These are phyloP conservation scores for Lepidium sativum DNA, from an alignment of 345 rosid genomes.

Conservation along the genomic window DNA sequence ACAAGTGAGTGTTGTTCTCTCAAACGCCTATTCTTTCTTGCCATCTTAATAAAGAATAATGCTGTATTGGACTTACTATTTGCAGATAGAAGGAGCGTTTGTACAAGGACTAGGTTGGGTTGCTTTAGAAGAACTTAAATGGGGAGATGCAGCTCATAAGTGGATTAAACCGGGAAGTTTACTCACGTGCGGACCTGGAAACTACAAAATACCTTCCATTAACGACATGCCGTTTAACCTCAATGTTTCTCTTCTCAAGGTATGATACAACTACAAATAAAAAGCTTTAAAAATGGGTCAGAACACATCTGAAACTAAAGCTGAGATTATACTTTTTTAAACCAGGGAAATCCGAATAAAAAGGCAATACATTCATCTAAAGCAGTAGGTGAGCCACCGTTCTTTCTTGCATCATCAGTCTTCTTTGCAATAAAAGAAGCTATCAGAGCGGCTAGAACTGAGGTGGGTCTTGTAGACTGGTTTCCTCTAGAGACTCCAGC, in stretches of 20 bases:
- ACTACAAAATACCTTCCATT: slow-evolving; percentile 87
- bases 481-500: slow-evolving; percentile 91
- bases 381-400: slow-evolving; percentile 97
- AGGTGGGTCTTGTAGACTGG: slow-evolving; percentile 60
- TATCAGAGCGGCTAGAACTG: slow-evolving; percentile 67
- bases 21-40: neutral
- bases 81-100: slow-evolving; percentile 92
- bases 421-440: slow-evolving; percentile 81
- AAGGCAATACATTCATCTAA: slow-evolving; percentile 90
- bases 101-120: slow-evolving; percentile 93
- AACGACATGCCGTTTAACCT: slow-evolving; percentile 75
- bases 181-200: slow-evolving; percentile 83
- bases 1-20: slow-evolving; percentile 45
- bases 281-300: neutral
- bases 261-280: slow-evolving; percentile 51
- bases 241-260: slow-evolving; percentile 81
- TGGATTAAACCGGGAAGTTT: slow-evolving; percentile 78
- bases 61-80: neutral
- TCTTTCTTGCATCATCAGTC: slow-evolving; percentile 78
- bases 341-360: slow-evolving; percentile 78
- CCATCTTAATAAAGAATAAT: neutral
- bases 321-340: neutral
- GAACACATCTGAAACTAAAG: neutral
- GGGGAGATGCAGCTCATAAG: slow-evolving; percentile 90
- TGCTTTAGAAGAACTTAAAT: slow-evolving; percentile 90